Evolutionary conservation across 805 yeast genomes (phyloP).

Genomic region (Yarrowia sp.): DNA sequence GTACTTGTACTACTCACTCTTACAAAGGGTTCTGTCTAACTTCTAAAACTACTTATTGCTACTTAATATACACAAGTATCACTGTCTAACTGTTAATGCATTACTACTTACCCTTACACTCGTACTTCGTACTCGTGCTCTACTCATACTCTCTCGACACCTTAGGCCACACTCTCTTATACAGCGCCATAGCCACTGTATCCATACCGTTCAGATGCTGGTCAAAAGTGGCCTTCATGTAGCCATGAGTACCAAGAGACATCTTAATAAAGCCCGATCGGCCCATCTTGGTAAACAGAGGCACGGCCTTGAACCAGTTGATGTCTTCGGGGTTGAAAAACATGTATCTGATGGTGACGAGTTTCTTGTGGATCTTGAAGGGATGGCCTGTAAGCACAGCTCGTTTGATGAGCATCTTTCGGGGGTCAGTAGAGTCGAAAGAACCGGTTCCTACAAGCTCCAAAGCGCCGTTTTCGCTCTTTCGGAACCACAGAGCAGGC

Average conservation of each 20-base stretch:
- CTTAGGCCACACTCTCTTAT: slow-evolving; percentile 89
- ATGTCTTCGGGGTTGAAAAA: slow-evolving; percentile 90
- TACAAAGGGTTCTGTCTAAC: too few species aligned
- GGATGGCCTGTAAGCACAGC: slow-evolving; percentile 91
- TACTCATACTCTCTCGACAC: slow-evolving; percentile 26
- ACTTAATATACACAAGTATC: too few species aligned
- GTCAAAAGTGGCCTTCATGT: slow-evolving; percentile 93
- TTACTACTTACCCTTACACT: too few species aligned
- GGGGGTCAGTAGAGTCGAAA: slow-evolving; percentile 78
- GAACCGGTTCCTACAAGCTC: slow-evolving; percentile 86
- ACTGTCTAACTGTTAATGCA: neutral
- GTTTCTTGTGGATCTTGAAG: slow-evolving; percentile 86
- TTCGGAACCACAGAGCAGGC: slow-evolving; percentile 78
- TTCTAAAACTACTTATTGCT: too few species aligned
- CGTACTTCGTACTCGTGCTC: too few species aligned
- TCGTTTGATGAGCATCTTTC: slow-evolving; percentile 82
- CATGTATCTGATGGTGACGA: slow-evolving; percentile 94
- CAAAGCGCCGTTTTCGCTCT: slow-evolving; percentile 42
- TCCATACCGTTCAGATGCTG: slow-evolving; percentile 89
- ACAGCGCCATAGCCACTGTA: slow-evolving; percentile 87
- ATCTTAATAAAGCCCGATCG: slow-evolving; percentile 93
- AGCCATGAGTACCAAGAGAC: slow-evolving; percentile 96
- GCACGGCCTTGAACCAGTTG: slow-evolving; percentile 83
- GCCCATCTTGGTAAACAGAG: slow-evolving; percentile 88
- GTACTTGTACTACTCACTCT: too few species aligned